Conservation (phyloP, 345 rosid species). For the Balakata baccata region DNA sequence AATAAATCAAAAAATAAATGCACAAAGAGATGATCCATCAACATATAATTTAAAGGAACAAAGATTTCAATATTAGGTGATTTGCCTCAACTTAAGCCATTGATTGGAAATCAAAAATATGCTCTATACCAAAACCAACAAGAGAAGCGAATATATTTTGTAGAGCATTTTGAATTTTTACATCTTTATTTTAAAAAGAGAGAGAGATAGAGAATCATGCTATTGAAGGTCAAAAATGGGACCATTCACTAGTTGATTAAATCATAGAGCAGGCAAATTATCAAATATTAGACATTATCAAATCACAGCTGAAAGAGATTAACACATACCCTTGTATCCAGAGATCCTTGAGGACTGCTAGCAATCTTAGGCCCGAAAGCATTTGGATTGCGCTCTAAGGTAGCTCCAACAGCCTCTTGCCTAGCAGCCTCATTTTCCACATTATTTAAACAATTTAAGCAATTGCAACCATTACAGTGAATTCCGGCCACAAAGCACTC, state of each 20-base stretch:
- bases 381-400: conserved; percentile 67
- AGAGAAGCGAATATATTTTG: no score
- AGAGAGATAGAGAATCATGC: no score
- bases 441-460: conserved; percentile 70
- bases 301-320: not conserved
- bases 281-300: not conserved
- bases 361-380: conserved; percentile 76
- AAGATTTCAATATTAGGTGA: not conserved
- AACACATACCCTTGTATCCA: conserved; percentile 42
- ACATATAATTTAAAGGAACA: not conserved
- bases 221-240: no score
- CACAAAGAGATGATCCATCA: not conserved
- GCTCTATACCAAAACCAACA: no score
- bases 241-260: not conserved
- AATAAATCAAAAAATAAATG: not conserved
- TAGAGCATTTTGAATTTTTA: no score
- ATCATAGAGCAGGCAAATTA: not conserved
- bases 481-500: conserved; percentile 81
- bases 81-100: no score
- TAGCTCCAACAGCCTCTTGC: conserved; percentile 53
- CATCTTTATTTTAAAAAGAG: no score
- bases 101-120: no score
- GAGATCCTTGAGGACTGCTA: conserved; percentile 50
- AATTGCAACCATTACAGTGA: conserved; percentile 77
- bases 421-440: conserved; percentile 54